phyloP scores from a whole-genome alignment of 2,329 filamentous ascomycete species.

The Scedosporium minutisporum region DNA sequence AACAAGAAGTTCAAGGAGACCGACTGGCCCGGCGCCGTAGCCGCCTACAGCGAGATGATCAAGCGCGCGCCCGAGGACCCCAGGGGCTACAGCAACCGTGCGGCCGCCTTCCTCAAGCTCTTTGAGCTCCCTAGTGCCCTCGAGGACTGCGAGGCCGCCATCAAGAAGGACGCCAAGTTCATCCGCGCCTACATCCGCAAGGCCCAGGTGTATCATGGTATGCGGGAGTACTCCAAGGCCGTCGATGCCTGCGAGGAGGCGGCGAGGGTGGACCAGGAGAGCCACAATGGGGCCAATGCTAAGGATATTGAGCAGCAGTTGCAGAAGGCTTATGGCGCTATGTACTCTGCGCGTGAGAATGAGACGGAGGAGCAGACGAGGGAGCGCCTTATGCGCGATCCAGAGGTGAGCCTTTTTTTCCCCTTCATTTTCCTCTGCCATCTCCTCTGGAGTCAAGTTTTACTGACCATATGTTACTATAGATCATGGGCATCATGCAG shows the following conservation, averaged over 20 bases:
- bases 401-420: conserved; percentile 57
- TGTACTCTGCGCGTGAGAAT: conserved; percentile 84
- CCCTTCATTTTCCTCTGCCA: conserved; percentile 12
- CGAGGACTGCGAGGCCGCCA: conserved; percentile 83
- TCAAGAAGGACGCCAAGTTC: conserved; percentile 84
- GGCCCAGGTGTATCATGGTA: conserved; percentile 88
- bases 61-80: conserved; percentile 91
- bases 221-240: conserved; percentile 96
- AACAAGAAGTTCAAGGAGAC: conserved; percentile 96
- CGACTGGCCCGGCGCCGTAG: conserved; percentile 91
- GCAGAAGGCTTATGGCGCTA: conserved; percentile 82
- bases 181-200: conserved; percentile 95
- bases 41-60: conserved; percentile 91
- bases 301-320: conserved; percentile 91
- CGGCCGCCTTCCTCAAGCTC: conserved; percentile 92
- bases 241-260: conserved; percentile 84
- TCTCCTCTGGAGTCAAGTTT: conserved; percentile 11
- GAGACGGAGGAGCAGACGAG: conserved; percentile 95
- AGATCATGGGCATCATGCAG: conserved; percentile 83
- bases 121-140: conserved; percentile 91
- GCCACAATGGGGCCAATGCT: conserved; percentile 63
- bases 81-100: conserved; percentile 93
- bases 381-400: conserved; percentile 81
- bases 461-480: not conserved
- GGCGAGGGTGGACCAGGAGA: conserved; percentile 60